Evolutionary conservation across 1,284 basidiomycete species (phyloP).

Genomic region (Ceratobasidium sp.): DNA sequence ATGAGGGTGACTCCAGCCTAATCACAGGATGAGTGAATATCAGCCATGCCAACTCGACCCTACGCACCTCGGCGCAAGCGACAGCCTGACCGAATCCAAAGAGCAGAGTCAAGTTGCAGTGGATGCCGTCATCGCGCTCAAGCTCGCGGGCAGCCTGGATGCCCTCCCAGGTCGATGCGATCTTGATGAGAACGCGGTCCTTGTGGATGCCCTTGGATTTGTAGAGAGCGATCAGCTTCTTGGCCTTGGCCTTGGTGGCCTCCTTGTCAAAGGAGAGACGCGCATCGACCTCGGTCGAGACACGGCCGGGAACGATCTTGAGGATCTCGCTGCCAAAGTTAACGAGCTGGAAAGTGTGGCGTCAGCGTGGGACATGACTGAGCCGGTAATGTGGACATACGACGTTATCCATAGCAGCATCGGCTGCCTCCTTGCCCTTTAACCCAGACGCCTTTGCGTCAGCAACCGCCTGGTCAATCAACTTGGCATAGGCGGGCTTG

Average conservation of each 20-base stretch:
- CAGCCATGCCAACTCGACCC: slow-evolving; percentile 85
- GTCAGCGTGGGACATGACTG: slow-evolving; percentile 43
- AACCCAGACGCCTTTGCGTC: slow-evolving; percentile 85
- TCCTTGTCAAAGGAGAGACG: slow-evolving; percentile 96
- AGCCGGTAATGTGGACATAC: slow-evolving; percentile 57
- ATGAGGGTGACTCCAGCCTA: slow-evolving; percentile 98
- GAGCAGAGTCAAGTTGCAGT: slow-evolving; percentile 98
- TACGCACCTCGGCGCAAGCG: slow-evolving; percentile 90
- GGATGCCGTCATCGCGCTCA: slow-evolving; percentile 90
- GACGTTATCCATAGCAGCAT: slow-evolving; percentile 85
- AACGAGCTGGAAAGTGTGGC: slow-evolving; percentile 69
- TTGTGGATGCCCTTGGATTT: slow-evolving; percentile 87
- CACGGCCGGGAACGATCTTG: slow-evolving; percentile 94
- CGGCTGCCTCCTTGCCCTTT: slow-evolving; percentile 71
- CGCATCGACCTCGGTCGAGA: slow-evolving; percentile 99
- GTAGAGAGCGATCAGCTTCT: slow-evolving; percentile 94
- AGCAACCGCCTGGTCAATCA: slow-evolving; percentile 84
- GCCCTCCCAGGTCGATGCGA: slow-evolving; percentile 99
- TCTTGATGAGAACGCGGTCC: slow-evolving; percentile 97
- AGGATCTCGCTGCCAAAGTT: slow-evolving; percentile 98
- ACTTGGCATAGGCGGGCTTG: slow-evolving; percentile 82
- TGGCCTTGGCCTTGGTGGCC: slow-evolving; percentile 90
- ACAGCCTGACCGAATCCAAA: slow-evolving; percentile 99
- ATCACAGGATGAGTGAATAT: slow-evolving; percentile 97
- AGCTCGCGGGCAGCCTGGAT: slow-evolving; percentile 96